Percentiles rank a stretch among this genome's conserved stretches.
phyloP scores from a whole-genome alignment of 31 red algal species.

The Endocladia muricata region DNA sequence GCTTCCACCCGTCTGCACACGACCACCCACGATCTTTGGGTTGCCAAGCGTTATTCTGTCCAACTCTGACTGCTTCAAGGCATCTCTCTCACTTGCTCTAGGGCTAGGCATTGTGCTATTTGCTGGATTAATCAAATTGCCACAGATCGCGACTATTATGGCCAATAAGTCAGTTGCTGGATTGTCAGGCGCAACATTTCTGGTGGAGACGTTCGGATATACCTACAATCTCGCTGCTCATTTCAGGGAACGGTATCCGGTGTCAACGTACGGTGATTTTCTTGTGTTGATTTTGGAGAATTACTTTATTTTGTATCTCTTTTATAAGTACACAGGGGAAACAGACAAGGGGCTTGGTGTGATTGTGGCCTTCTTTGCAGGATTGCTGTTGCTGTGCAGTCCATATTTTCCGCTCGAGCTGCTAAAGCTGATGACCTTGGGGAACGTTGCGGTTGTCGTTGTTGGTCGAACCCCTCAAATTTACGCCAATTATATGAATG shows the following conservation, averaged over 20 bases:
- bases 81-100: constrained; percentile 66
- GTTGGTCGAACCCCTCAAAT: constrained; percentile 73
- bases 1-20: constrained; percentile 38
- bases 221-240: constrained; percentile 91
- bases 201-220: constrained; percentile 91
- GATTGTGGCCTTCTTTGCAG: constrained; percentile 22
- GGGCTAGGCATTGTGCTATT: constrained; percentile 69
- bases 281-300: constrained; percentile 72
- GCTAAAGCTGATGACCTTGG: constrained; percentile 66
- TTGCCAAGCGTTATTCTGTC: constrained; percentile 16
- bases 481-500: constrained; percentile 54
- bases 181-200: constrained; percentile 59
- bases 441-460: constrained; percentile 73
- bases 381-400: constrained; percentile 52
- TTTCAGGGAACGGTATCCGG: constrained; percentile 71
- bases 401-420: constrained; percentile 57
- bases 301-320: constrained; percentile 71
- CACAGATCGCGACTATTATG: constrained; percentile 76
- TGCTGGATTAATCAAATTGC: constrained; percentile 84
- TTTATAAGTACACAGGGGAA: constrained; percentile 44
- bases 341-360: constrained; percentile 12
- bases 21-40: not conserved
- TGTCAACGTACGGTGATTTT: constrained; percentile 94
- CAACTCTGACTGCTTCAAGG: constrained; percentile 38
- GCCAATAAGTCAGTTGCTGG: constrained; percentile 61